Conservation (phyloP, 371 early-diverging fungal genomes). For the Mucor mucedo region DNA sequence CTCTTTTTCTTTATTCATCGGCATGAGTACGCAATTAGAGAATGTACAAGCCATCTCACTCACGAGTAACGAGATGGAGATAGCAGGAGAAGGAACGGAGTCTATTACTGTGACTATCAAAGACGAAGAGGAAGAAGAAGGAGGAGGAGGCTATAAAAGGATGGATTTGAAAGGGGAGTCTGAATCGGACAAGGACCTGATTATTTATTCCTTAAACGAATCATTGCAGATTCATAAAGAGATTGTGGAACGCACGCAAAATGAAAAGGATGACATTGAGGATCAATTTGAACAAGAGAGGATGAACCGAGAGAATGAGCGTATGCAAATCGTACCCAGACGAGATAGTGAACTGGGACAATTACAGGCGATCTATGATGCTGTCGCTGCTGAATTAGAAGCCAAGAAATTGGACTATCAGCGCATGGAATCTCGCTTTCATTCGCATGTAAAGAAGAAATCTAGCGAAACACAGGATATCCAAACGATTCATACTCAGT, state of each 20-base stretch:
- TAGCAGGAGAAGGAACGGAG: background rate
- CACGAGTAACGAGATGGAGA: background rate
- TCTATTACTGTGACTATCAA: background rate
- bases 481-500: background rate
- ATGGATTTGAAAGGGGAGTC: conserved; percentile 30
- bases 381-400: conserved; percentile 30
- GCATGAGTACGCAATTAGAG: too few species aligned
- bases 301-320: conserved; percentile 6
- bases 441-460: conserved; percentile 29
- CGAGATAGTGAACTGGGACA: conserved; percentile 5
- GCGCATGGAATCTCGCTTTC: conserved; percentile 45
- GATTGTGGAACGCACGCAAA: conserved; percentile 41
- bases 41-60: background rate
- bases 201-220: conserved; percentile 42
- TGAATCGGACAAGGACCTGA: conserved; percentile 49
- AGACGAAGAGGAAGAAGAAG: background rate
- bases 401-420: conserved; percentile 33
- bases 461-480: background rate
- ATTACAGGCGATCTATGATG: conserved; percentile 24
- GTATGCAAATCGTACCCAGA: conserved; percentile 8
- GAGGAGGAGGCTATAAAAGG: conserved; percentile 7
- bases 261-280: conserved; percentile 33
- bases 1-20: too few species aligned
- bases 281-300: conserved; percentile 19
- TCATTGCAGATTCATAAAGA: conserved; percentile 51